Evolutionary conservation across 2,329 filamentous ascomycete genomes (phyloP).

Genomic region (Aspergillus clavatus): DNA sequence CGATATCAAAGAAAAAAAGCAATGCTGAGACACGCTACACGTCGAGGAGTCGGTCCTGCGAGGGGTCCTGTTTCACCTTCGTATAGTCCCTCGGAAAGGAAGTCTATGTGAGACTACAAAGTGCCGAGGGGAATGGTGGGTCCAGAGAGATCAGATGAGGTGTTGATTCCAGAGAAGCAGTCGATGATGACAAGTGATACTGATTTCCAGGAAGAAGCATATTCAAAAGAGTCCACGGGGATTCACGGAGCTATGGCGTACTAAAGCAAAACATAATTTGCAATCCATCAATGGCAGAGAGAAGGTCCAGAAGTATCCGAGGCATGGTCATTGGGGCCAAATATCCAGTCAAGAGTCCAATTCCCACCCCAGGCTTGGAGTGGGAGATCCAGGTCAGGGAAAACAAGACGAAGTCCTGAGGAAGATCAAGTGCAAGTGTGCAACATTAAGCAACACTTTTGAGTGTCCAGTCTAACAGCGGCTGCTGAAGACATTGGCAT

Average conservation of each 20-base stretch:
- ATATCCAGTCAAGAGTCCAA: constrained; percentile 18
- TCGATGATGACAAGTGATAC: background rate
- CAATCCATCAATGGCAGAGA: background rate
- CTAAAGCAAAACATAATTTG: background rate
- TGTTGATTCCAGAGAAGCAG: background rate
- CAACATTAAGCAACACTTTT: constrained; percentile 40
- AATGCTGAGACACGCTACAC: background rate
- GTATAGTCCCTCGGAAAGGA: background rate
- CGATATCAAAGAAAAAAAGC: background rate
- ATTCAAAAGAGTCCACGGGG: background rate
- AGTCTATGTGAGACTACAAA: background rate
- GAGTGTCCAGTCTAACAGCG: constrained; percentile 33
- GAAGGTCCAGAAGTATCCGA: constrained; percentile 8
- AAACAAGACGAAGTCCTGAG: constrained; percentile 10
- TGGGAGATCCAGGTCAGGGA: constrained; percentile 15
- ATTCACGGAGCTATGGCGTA: background rate
- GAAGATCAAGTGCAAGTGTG: constrained; percentile 24
- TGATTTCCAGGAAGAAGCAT: background rate
- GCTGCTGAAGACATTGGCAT: constrained; percentile 24
- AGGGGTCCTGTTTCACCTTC: background rate
- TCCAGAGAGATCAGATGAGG: background rate
- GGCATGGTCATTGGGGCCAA: background rate
- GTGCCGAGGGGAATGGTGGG: background rate
- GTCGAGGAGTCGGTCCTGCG: background rate
- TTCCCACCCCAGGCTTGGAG: constrained; percentile 27